phyloP scores from a whole-genome alignment of 805 yeast species.

The Candida michaelii region DNA sequence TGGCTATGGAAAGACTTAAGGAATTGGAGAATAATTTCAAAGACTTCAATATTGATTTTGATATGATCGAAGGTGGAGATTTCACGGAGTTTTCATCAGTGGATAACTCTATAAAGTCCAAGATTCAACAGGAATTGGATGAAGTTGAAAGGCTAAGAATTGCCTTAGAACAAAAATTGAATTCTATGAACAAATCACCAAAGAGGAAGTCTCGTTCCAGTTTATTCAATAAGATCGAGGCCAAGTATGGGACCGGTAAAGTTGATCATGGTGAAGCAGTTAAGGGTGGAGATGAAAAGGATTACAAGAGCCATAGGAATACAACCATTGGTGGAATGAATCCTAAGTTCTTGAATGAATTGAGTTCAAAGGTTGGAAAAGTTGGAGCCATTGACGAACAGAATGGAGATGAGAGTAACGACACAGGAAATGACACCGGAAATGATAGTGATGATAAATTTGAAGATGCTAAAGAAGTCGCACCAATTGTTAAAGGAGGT shows the following conservation, averaged over 20 bases:
- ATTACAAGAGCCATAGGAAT: constrained; percentile 30
- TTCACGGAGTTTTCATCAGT: constrained; percentile 18
- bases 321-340: constrained; percentile 41
- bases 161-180: constrained; percentile 40
- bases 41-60: constrained; percentile 61
- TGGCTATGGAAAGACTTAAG: constrained; percentile 70
- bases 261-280: constrained; percentile 21
- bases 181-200: constrained; percentile 19
- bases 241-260: constrained; percentile 47
- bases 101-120: constrained; percentile 35
- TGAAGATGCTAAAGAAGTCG: constrained; percentile 13
- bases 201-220: constrained; percentile 15
- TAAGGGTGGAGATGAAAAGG: constrained; percentile 9
- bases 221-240: constrained; percentile 37
- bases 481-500: constrained; percentile 1
- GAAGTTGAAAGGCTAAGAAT: constrained; percentile 43
- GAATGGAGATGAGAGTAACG: constrained; percentile 14
- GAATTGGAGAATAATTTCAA: constrained; percentile 68
- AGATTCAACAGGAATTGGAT: constrained; percentile 40
- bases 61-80: constrained; percentile 17
- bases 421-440: neutral
- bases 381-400: constrained; percentile 35
- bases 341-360: constrained; percentile 54
- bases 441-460: constrained; percentile 14
- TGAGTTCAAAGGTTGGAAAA: constrained; percentile 49